phyloP scores from a whole-genome alignment of 768 basidiomycete genomes.

The Mycena olivaceomarginata region DNA sequence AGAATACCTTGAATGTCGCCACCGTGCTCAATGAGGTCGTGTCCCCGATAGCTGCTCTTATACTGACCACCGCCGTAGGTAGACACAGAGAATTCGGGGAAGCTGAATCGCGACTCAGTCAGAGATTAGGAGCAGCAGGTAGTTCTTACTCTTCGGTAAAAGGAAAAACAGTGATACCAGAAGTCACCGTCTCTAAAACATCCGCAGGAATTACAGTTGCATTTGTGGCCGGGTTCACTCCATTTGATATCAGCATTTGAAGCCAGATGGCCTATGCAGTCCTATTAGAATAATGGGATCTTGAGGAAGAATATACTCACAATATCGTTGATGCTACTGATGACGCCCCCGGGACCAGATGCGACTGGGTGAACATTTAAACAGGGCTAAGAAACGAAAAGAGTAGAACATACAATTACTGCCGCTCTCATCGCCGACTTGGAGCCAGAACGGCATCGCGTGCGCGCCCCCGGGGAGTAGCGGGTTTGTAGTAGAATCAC shows the following conservation, averaged over 20 bases:
- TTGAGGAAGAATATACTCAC: slow-evolving; percentile 35
- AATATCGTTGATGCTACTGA: slow-evolving; percentile 50
- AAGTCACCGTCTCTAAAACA: slow-evolving; percentile 47
- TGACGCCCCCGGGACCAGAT: slow-evolving; percentile 54
- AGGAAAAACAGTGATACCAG: slow-evolving; percentile 48
- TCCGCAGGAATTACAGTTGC: slow-evolving; percentile 49
- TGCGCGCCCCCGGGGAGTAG: slow-evolving; percentile 22
- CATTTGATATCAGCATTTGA: slow-evolving; percentile 49
- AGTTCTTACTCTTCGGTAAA: slow-evolving; percentile 34
- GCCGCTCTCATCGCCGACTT: slow-evolving; percentile 44
- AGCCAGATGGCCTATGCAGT: slow-evolving; percentile 48
- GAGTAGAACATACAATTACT: slow-evolving; percentile 48
- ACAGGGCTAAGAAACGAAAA: neutral
- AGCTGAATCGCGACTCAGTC: slow-evolving; percentile 3
- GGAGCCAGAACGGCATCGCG: slow-evolving; percentile 46
- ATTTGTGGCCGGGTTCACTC: slow-evolving; percentile 51
- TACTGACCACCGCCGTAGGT: slow-evolving; percentile 55
- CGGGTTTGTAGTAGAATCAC: slow-evolving; percentile 38
- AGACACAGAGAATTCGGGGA: slow-evolving; percentile 47
- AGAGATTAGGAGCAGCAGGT: too few relatives aligned
- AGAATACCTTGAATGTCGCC: slow-evolving; percentile 44
- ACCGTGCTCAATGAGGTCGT: slow-evolving; percentile 47
- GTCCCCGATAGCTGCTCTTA: slow-evolving; percentile 49
- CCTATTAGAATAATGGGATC: neutral
- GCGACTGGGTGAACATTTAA: slow-evolving; percentile 39